A percentile compares a stretch with the other conserved stretches of the same genome.
Conservation (phyloP, 2,329 filamentous ascomycete species). For the Fusarium continuum region DNA sequence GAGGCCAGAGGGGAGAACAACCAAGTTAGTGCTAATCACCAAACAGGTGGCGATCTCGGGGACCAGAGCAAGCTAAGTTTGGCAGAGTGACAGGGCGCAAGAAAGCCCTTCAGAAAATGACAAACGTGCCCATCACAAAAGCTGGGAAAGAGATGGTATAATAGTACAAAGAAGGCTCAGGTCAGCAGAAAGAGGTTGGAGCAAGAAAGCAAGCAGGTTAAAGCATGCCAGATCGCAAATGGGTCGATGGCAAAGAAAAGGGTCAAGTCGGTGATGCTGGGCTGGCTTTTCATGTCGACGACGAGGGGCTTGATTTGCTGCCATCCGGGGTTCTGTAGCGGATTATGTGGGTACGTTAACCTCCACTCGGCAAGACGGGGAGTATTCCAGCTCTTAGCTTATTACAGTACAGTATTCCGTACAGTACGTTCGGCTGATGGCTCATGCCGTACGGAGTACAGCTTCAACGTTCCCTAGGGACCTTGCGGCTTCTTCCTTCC, state of each 20-base stretch:
- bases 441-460: constrained; percentile 10
- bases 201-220: constrained; percentile 12
- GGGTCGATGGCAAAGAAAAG: constrained; percentile 43
- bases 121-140: constrained; percentile 30
- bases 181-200: constrained; percentile 3
- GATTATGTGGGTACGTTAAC: constrained; percentile 28
- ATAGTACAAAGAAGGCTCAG: constrained; percentile 13
- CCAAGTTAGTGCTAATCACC: constrained; percentile 37
- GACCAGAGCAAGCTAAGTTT: constrained; percentile 16
- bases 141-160: constrained; percentile 3
- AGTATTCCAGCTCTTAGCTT: constrained; percentile 12
- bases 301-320: constrained; percentile 41
- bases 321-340: constrained; percentile 28
- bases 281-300: constrained; percentile 37
- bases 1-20: constrained; percentile 29
- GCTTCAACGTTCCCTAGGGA: background rate
- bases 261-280: constrained; percentile 44
- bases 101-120: constrained; percentile 34
- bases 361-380: constrained; percentile 27
- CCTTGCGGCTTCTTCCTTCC: background rate
- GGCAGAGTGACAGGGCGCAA: constrained; percentile 27
- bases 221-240: constrained; percentile 38
- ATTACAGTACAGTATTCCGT: background rate
- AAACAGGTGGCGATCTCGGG: constrained; percentile 42
- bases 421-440: constrained; percentile 1